Conservation (phyloP, 2,329 filamentous ascomycete genomes). For the Fusarium setosum region DNA sequence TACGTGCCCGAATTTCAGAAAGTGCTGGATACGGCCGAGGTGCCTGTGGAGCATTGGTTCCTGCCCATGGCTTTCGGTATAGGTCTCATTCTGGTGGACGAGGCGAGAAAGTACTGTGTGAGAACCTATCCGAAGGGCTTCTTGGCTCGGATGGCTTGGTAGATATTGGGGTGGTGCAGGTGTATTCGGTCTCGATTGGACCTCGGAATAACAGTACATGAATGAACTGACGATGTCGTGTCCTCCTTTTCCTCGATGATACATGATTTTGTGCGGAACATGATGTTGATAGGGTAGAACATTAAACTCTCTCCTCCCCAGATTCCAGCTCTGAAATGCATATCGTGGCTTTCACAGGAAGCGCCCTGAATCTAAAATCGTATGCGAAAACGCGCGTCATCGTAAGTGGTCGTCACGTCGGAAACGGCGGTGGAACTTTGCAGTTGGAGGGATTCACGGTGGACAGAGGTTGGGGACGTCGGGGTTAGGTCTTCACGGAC, state of each 20-base stretch:
- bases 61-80: slow-evolving; percentile 77
- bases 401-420: slow-evolving; percentile 21
- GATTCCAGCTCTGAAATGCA: not conserved
- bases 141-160: slow-evolving; percentile 22
- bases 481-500: slow-evolving; percentile 22
- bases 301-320: not conserved
- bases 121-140: slow-evolving; percentile 21
- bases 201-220: slow-evolving; percentile 8
- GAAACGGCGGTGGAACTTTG: slow-evolving; percentile 19
- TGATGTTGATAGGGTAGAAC: not conserved
- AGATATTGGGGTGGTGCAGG: not conserved
- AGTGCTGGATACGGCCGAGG: slow-evolving; percentile 68
- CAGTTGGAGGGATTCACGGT: slow-evolving; percentile 12
- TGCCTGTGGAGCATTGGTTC: slow-evolving; percentile 82
- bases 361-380: slow-evolving; percentile 1
- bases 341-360: not conserved
- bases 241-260: not conserved
- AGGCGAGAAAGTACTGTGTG: slow-evolving; percentile 27
- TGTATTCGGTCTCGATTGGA: slow-evolving; percentile 6
- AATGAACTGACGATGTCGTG: not conserved
- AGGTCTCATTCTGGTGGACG: slow-evolving; percentile 20
- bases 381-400: slow-evolving; percentile 20
- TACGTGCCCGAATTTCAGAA: slow-evolving; percentile 75
- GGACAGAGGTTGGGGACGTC: not conserved
- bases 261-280: slow-evolving; percentile 12